These are phyloP conservation scores for Fusarium sp. DNA, from an alignment of 2,329 filamentous ascomycete species.

Conservation along the genomic window DNA sequence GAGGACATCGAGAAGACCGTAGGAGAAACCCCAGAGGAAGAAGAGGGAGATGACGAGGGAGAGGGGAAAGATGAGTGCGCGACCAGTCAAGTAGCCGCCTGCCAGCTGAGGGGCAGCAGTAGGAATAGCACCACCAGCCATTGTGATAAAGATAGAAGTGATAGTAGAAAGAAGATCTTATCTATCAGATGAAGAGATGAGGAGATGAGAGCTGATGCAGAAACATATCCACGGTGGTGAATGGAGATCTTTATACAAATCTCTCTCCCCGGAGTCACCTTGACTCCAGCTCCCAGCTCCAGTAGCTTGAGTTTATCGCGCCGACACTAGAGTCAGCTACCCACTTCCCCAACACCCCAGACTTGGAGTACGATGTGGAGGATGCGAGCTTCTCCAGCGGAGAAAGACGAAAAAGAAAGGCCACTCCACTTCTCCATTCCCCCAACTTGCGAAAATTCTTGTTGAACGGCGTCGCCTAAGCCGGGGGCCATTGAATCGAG, in stretches of 20 bases:
- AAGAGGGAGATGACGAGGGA: constrained; percentile 66
- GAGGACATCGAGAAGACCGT: constrained; percentile 62
- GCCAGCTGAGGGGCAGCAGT: constrained; percentile 41
- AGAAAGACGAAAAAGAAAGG: no score
- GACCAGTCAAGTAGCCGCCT: constrained; percentile 44
- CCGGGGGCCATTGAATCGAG: constrained; percentile 14
- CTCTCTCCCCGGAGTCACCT: constrained; percentile 1
- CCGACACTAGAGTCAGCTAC: constrained; percentile 7
- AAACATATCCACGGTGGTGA: constrained; percentile 3
- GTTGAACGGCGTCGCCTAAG: constrained; percentile 22
- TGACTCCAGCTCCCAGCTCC: not conserved
- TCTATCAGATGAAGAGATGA: constrained; percentile 27
- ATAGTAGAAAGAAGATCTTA: not conserved
- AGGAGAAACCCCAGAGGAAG: constrained; percentile 63
- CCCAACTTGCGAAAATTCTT: constrained; percentile 17
- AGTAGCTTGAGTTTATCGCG: no score
- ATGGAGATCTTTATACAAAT: constrained; percentile 38
- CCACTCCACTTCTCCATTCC: constrained; percentile 26
- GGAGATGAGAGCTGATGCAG: constrained; percentile 16
- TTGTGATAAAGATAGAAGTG: constrained; percentile 24
- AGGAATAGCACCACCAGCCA: constrained; percentile 44
- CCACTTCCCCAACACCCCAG: constrained; percentile 42
- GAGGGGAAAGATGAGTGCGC: constrained; percentile 68
- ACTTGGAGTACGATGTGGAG: constrained; percentile 33
- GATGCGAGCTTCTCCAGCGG: constrained; percentile 5